Base-by-base conservation (phyloP, 805 yeast genomes). In the Myxozyma nipponensis region DNA sequence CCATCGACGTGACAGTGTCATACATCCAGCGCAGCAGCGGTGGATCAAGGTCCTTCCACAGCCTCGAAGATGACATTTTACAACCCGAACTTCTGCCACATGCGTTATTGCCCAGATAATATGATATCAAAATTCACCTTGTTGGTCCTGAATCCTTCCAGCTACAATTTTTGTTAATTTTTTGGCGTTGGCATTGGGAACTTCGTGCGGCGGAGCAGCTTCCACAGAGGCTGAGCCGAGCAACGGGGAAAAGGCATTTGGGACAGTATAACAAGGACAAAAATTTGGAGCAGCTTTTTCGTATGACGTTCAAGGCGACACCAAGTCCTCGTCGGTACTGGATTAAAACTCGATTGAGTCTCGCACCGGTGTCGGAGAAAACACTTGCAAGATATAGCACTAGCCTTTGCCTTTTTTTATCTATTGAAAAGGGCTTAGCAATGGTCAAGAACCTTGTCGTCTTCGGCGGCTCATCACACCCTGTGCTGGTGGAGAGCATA, bases 401-500 rank as follows among this genome's bases (percentile, higher is more conserved):
- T n/a, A n/a, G n/a, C n/a, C n/a, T n/a, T n/a, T n/a, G n/a, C n/a
- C n/a, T n/a, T n/a, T n/a, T n/a, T n/a, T n/a, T n/a, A n/a, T n/a
- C n/a, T n/a, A n/a, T n/a, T n/a, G n/a, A n/a, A n/a, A n/a, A 39
- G 23, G 22, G 38, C 10, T 15, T 10, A 21, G 36, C 39, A 17
- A 46, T 17, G 23, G 86, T 89, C 86, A 82, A 87, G 69, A 88
- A 89, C 70, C 78, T 93, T 50, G 82, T 89, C 23, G 84, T 93
- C 17, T 79, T 93, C 62, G 90, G 96, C 18, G 98, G 98, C 35
- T 79, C 87, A 32, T 84, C 96, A 9, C 95, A 93, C 65, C 93
- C 95, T 3, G 77, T 76, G 6, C 77, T 93, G 46, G 83, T 91
- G 2, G 76, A 75, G 34, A 71, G 81, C 53, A 89, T 93, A 38